phyloP scores from a whole-genome alignment of 1,139 yeast genomes.

The Nematodospora anomalae region DNA sequence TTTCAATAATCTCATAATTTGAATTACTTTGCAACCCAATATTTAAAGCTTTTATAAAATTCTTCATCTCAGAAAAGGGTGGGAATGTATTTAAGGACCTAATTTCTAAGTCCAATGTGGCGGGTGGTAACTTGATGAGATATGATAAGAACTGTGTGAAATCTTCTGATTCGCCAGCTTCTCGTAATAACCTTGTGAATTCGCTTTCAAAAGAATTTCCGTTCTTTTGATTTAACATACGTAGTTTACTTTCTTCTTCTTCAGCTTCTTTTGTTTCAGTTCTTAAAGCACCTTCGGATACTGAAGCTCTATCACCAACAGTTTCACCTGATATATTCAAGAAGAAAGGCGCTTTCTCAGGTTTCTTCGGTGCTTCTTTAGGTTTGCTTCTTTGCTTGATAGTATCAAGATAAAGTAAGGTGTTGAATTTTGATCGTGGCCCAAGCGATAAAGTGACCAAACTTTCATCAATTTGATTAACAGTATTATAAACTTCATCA shows the following conservation, averaged over 20 bases:
- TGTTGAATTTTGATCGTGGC: slow-evolving; percentile 76
- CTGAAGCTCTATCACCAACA: slow-evolving; percentile 70
- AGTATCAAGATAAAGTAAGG: slow-evolving; percentile 76
- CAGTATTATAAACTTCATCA: slow-evolving; percentile 46
- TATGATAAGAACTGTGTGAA: slow-evolving; percentile 52
- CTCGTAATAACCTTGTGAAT: slow-evolving; percentile 67
- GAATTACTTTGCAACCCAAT: slow-evolving; percentile 56
- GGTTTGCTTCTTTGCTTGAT: slow-evolving; percentile 89
- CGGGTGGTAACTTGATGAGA: slow-evolving; percentile 68
- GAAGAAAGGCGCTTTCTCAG: slow-evolving; percentile 82
- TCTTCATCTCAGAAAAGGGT: slow-evolving; percentile 62
- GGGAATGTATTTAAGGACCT: slow-evolving; percentile 70
- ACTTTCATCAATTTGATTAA: slow-evolving; percentile 62
- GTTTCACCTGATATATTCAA: slow-evolving; percentile 62
- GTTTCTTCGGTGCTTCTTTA: slow-evolving; percentile 81
- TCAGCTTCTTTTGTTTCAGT: slow-evolving; percentile 15
- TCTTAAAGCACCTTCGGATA: slow-evolving; percentile 48
- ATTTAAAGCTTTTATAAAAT: slow-evolving; percentile 65
- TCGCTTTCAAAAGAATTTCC: slow-evolving; percentile 62
- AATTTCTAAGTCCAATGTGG: slow-evolving; percentile 81
- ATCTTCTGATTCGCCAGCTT: slow-evolving; percentile 41
- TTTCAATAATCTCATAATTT: slow-evolving; percentile 73
- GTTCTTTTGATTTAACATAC: slow-evolving; percentile 23
- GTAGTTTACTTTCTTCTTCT: slow-evolving; percentile 27
- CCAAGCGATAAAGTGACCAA: slow-evolving; percentile 74